Base-by-base conservation (phyloP, 2,329 filamentous ascomycete species). In the Penicillium sp. region DNA sequence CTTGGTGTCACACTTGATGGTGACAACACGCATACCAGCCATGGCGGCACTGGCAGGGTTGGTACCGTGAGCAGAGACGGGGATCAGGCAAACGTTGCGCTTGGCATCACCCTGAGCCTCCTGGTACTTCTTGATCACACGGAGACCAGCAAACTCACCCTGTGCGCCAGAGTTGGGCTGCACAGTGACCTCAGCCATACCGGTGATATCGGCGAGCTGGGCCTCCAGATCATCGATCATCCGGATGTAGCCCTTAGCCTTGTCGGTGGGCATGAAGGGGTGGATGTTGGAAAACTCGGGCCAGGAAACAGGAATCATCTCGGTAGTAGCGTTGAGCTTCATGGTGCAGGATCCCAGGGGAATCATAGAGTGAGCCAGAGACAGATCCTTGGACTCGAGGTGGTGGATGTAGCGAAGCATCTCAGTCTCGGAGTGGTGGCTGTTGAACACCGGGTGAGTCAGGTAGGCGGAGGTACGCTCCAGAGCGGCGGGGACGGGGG, bases 131-230 rank as follows among this genome's bases (percentile, higher is more conserved):
- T 91, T 88, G 71, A 98, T 97, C 35, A 92, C 87, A 42, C 92
- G 88, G 14, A 98, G 84, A 58, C 93, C 93, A 49, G 93, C 88
- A 68, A 97, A 98, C 71, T 98, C 93, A 57, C 93, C 93, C 78
- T 98, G 93, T 0, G 93, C 93, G 43, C 93, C 93, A 14, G 93
- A 97, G 79, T 98, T 98, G 53, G 93, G 93, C 75, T 97, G 93
- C 50, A 98, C 81, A 3, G 91, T 96, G 23, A 92, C 88, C n/a
- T 86, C 87, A 66, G 93, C 86, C 84, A 97, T 96, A 35, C 92
- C 92, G 4, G 93, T 97, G 63, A 98, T 92, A 58, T 86, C 85
- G 7, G 87, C 84, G 13, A 98, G 81, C 74, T 96, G 90, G 9
- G 81, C 75, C 64, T 90, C 86, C n/a, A 96, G 82, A 63, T 89